These are phyloP conservation scores for Aureococcus anophagefferens DNA, from an alignment of 108 stramenopile genomes.

Conservation along the genomic window DNA sequence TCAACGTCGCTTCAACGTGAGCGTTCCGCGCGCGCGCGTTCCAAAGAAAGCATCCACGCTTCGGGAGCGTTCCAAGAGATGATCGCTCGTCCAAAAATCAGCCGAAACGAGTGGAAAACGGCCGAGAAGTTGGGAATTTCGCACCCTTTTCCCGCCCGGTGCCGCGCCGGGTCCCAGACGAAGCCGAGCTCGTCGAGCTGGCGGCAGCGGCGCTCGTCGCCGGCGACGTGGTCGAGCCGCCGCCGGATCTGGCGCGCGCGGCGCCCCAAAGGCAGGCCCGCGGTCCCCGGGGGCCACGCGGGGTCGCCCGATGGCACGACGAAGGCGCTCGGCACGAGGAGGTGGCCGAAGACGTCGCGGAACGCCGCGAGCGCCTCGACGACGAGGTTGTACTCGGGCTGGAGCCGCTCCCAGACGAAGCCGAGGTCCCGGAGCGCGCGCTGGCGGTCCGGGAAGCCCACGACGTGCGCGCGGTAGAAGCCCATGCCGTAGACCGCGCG, in stretches of 20 bases:
- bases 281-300: constrained; percentile 59
- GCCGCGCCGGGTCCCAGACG: constrained; percentile 48
- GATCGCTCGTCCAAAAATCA: too few species aligned
- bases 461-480: constrained; percentile 1
- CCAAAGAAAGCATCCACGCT: too few species aligned
- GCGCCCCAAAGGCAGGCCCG: constrained; percentile 67
- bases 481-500: not conserved
- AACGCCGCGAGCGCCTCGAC: constrained; percentile 58
- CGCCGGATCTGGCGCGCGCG: constrained; percentile 73
- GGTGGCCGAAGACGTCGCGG: constrained; percentile 18
- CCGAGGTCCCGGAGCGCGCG: constrained; percentile 55
- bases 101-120: too few species aligned
- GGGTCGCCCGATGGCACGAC: constrained; percentile 53
- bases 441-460: constrained; percentile 32
- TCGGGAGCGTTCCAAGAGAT: too few species aligned
- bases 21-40: too few species aligned
- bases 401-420: constrained; percentile 70
- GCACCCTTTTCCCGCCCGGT: not conserved
- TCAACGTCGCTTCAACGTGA: too few species aligned
- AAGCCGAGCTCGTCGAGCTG: constrained; percentile 69
- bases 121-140: too few species aligned
- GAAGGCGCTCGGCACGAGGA: constrained; percentile 74
- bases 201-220: constrained; percentile 45
- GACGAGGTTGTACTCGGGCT: constrained; percentile 69
- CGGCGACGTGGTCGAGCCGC: constrained; percentile 69